Percentiles rank a stretch among this genome's conserved stretches.
These are phyloP conservation scores for Colletotrichum tofieldiae DNA, from an alignment of 2,329 filamentous ascomycete species.

Conservation along the genomic window DNA sequence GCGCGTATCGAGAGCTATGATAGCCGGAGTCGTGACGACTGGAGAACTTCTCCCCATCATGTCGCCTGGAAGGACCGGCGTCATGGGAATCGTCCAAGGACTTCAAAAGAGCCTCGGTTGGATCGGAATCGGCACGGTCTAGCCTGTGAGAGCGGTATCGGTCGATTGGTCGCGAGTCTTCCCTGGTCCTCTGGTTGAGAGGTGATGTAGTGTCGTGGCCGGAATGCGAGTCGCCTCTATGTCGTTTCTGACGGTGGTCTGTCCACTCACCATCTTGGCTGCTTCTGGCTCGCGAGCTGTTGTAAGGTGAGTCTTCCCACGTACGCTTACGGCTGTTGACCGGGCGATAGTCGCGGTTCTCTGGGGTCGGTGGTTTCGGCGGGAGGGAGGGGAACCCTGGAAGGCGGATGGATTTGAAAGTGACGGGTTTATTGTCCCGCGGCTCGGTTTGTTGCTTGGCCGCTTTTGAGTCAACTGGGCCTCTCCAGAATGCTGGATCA, in stretches of 20 bases:
- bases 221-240: conserved; percentile 16
- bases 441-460: conserved; percentile 16
- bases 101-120: conserved; percentile 4
- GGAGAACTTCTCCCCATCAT: conserved; percentile 5
- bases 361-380: conserved; percentile 33
- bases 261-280: conserved; percentile 16
- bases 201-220: conserved; percentile 24
- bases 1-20: conserved; percentile 19
- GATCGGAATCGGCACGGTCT: conserved; percentile 18
- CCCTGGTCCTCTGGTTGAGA: conserved; percentile 6
- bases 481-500: conserved; percentile 60
- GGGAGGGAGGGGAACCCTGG: conserved; percentile 38
- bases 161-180: conserved; percentile 22
- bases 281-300: background rate
- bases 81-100: conserved; percentile 14
- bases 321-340: conserved; percentile 30
- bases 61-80: background rate
- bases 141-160: conserved; percentile 25
- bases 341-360: conserved; percentile 24
- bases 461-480: conserved; percentile 6
- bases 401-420: conserved; percentile 37
- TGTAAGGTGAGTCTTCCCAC: conserved; percentile 34
- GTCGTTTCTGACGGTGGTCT: conserved; percentile 30
- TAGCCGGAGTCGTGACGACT: conserved; percentile 16
- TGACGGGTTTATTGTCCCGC: conserved; percentile 16